Base-by-base conservation (phyloP, 179 eudicot species). In the Actinidia arguta region DNA sequence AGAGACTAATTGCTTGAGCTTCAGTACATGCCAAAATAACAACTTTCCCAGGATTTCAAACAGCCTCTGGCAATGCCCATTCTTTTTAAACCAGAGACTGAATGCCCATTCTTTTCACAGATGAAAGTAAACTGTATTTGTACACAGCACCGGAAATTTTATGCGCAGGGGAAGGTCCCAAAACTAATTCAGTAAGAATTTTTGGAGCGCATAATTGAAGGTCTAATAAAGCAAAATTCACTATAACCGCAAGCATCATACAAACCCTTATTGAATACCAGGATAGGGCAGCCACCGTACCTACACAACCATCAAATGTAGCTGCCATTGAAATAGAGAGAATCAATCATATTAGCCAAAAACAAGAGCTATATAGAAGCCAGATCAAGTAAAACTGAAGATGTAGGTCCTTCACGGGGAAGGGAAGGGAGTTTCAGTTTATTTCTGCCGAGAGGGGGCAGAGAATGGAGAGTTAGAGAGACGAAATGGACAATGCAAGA, bases 261-360 rank as follows among this genome's bases (percentile, higher is more conserved):
- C 17, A 4, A 44, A 68, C 17, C 73, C 72, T 6, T 1, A 42
- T 67, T 39, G 31, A 6, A 39, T 67, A 67, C 48, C 39, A 11
- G 72, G 39, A 36, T 67, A 48, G 72, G 76, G 76, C 76, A 17
- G 14, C 42, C 48, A 17, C n/a, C 5, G 58, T 22, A 13, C 44
- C 75, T 55, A 47, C n/a, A 71, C 72, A 36, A 39, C 48, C 63
- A 27, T 5, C 39, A 39, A 24, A 62, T 52, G 47, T 17, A 54
- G 16, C 78, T 74, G 78, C 78, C 62, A 74, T 52, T 8, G 47
- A 27, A 74, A 74, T 52, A 54, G 17, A 42, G 25, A 52, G 47
- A 47, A n/a, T n/a, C 78, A 74, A 46, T 24, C 76, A 13, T 48
- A 74, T 74, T 16, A 74, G 78, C 48, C 39, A 55, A 31, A 31